Evolutionary conservation across 1,139 yeast species (phyloP), one percentile per base, ranked within the genome.

Genomic region (Diutina scorzettiae): DNA sequence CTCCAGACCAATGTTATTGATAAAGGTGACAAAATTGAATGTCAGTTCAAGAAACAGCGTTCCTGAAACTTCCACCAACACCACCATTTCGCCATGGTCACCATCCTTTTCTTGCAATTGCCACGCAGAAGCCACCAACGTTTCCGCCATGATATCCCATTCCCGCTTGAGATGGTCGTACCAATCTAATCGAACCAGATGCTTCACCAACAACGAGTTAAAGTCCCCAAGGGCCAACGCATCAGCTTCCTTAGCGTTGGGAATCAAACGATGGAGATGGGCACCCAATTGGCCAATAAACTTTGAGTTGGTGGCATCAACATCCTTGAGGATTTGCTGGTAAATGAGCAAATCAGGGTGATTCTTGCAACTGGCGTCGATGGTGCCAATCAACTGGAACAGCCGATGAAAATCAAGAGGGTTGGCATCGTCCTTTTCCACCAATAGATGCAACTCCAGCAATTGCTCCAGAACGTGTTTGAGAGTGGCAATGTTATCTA

Each of bases 261-360:
- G 39, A 3, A 34, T 14, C 39, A 34, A 21, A 27, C 17, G n/a
- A 5, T 14, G 18, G 17, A 34, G 19, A 5, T 34, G 16, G 6
- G n/a, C n/a, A 23, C 23, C 25, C 12, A 34, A 28, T 9, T 23
- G 39, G 19, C 19, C 8, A 23, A 12, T 34, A 4, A 21, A 34
- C 6, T 23, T n/a, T 18, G 7, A 18, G 7, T 19, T 23, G 4
- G 23, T 19, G 12, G 21, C 39, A 6, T 23, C 39, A 21, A 21
- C 39, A 23, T 23, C 28, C 28, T 21, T 34, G 14, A 14, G 11
- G 11, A 34, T 14, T 5, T 21, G 28, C 28, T 34, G 27, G 11
- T 34, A 34, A 9, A 34, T 34, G 9, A 34, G 25, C 19, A 34
- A 23, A 6, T 21, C 39, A 3, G 39, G n/a, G 16, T 34, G 39